Evolutionary conservation across 192 early-diverging fungal genomes (phyloP).

Genomic region (Coemansia erecta): DNA sequence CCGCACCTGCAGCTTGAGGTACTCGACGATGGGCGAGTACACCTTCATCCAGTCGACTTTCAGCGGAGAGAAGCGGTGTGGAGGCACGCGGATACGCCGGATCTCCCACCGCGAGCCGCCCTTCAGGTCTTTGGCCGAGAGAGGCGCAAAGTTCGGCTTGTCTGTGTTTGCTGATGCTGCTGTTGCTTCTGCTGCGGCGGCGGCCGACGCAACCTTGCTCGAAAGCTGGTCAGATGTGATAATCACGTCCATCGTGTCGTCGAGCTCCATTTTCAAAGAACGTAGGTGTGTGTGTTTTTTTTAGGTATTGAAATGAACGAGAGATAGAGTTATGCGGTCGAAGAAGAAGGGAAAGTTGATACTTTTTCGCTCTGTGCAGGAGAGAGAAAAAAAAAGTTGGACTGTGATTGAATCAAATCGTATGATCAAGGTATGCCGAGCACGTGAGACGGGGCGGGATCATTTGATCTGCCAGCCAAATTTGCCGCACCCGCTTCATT

Average conservation of each 20-base stretch:
- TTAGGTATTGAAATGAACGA: slow-evolving; percentile 14
- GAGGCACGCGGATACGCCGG: slow-evolving; percentile 91
- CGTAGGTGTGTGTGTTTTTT: slow-evolving; percentile 7
- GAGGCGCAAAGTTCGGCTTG: slow-evolving; percentile 65
- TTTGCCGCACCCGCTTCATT: no score
- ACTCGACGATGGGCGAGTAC: slow-evolving; percentile 94
- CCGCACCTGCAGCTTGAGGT: slow-evolving; percentile 92
- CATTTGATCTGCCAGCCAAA: no score
- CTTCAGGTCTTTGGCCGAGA: slow-evolving; percentile 56
- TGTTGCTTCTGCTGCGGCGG: slow-evolving; percentile 28
- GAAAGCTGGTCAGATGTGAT: slow-evolving; percentile 62
- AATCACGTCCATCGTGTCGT: slow-evolving; percentile 64
- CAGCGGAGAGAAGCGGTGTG: slow-evolving; percentile 86
- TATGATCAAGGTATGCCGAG: background rate
- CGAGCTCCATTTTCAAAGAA: slow-evolving; percentile 40
- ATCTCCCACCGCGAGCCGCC: slow-evolving; percentile 45
- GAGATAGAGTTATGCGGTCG: background rate
- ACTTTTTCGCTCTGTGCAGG: slow-evolving; percentile 1
- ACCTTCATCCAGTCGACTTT: slow-evolving; percentile 94
- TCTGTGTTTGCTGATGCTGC: slow-evolving; percentile 51
- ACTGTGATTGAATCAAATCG: background rate
- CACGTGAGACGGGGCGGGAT: no score
- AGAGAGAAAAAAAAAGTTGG: slow-evolving; percentile 20
- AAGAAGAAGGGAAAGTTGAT: slow-evolving; percentile 3
- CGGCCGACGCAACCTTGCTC: slow-evolving; percentile 18